These are phyloP conservation scores for Diaporthe helianthi DNA, from an alignment of 2,329 filamentous ascomycete genomes.

Conservation along the genomic window DNA sequence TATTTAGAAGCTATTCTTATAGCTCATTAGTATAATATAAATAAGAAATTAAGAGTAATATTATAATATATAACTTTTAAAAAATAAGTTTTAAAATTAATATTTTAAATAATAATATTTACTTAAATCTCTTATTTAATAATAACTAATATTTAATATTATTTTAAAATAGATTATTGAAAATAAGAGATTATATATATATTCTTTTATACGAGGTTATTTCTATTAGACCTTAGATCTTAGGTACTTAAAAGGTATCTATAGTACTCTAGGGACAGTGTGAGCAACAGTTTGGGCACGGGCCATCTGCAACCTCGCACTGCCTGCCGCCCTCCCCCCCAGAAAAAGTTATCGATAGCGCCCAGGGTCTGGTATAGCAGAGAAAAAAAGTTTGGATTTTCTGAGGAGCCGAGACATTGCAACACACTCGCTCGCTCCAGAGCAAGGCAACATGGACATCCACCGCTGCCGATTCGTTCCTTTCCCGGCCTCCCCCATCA, in stretches of 20 bases:
- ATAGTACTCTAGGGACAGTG: background rate
- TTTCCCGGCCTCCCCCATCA: constrained; percentile 90
- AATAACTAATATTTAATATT: too few species aligned
- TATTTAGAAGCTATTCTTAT: too few species aligned
- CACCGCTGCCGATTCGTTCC: constrained; percentile 97
- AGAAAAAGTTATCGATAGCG: constrained; percentile 10
- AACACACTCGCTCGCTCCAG: constrained; percentile 10
- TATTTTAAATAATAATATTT: too few species aligned
- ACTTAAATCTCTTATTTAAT: too few species aligned
- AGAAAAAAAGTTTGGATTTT: constrained; percentile 36
- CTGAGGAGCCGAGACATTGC: background rate
- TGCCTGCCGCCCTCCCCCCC: background rate
- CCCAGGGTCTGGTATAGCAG: constrained; percentile 10
- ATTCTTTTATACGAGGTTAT: background rate
- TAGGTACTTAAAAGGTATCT: background rate
- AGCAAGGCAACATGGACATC: constrained; percentile 75
- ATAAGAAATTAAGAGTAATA: too few species aligned
- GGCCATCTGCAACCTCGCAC: background rate
- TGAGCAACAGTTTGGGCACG: background rate
- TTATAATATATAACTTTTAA: too few species aligned
- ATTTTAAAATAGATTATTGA: too few species aligned
- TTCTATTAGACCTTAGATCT: too few species aligned
- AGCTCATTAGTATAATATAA: too few species aligned
- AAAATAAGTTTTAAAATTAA: too few species aligned
- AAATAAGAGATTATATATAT: too few species aligned